Base-by-base conservation (phyloP, 2,329 filamentous ascomycete species). In the Coniochaeta ligniaria region DNA sequence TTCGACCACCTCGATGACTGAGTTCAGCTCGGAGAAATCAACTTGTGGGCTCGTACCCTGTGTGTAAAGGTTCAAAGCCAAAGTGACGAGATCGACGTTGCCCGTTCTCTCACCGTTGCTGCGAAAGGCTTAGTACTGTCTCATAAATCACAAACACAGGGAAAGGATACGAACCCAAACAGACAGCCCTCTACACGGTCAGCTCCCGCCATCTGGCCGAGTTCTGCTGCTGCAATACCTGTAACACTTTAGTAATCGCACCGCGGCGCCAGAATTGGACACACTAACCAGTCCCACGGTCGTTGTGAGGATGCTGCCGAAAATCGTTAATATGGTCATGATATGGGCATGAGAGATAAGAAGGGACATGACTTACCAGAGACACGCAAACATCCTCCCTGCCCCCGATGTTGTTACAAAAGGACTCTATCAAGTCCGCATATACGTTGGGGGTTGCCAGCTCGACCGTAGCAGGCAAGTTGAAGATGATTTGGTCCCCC, bases 351-450 rank as follows among this genome's bases (percentile, higher is more conserved):
- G 24, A 31, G 50, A 54, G 24, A 54, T 17, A 22, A 22, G 50
- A 17, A 54, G 50, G 50, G 50, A 33, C 31, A 54, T 54, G 50
- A 54, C 50, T 54, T 31, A 17, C 50, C 59, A 98, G 83, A 63
- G 91, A 96, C 9, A 98, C 90, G 68, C 88, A 91, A 58, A 96
- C 83, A 78, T 92, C 95, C 69, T 96, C 89, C 59, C 93, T 83
- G 74, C 96, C 90, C 0, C 83, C 83, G 71, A 98, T 92, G 72
- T 94, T 83, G 59, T 82, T 85, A 79, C 92, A 96, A 76, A 99
- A 99, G 77, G 91, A 96, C 74, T 99, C 95, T 64, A 99, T 91
- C 77, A 96, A 90, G 71, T 99, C 95, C 57, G 95, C 95, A 73
- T 95, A 99, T 56, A 97, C 84, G 72, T 99, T 99, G 36, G 93